These are phyloP conservation scores for Fagus crenata DNA, from an alignment of 306 rosid species.

Conservation along the genomic window DNA sequence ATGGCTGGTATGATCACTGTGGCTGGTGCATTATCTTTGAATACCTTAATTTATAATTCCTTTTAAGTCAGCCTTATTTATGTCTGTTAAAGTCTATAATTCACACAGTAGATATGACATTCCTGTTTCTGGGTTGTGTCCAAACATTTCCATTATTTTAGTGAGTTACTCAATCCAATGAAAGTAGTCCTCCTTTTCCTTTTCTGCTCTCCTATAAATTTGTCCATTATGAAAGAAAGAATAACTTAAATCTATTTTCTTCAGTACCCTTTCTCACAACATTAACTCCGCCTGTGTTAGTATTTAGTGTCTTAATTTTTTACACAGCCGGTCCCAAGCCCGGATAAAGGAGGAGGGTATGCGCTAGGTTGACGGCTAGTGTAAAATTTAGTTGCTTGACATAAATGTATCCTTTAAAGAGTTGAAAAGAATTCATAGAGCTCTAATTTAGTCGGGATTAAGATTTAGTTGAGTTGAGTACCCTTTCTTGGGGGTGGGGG, in stretches of 20 bases:
- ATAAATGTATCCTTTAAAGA: not conserved
- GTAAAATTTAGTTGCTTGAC: not conserved
- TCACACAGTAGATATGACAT: not conserved
- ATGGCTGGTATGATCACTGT: not conserved
- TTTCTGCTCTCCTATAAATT: not conserved
- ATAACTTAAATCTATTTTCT: not conserved
- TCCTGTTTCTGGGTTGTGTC: not conserved
- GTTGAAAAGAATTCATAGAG: not conserved
- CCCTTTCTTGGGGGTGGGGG: not conserved
- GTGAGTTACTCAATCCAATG: not conserved
- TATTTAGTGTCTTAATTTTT: not conserved
- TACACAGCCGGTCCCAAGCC: conserved; percentile 11
- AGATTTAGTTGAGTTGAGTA: not conserved
- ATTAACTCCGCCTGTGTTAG: conserved; percentile 6
- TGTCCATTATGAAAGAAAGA: not conserved
- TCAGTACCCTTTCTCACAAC: not conserved
- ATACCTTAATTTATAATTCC: not conserved
- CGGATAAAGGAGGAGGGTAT: conserved; percentile 7
- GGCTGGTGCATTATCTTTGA: not conserved
- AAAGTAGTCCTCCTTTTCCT: not conserved
- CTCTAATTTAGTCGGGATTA: not conserved
- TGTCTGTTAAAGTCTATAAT: not conserved
- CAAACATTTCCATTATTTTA: not conserved
- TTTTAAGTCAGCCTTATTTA: not conserved
- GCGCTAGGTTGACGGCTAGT: not conserved